Conservation (phyloP, 2,329 filamentous ascomycete genomes). For the Monosporascus sp. region DNA sequence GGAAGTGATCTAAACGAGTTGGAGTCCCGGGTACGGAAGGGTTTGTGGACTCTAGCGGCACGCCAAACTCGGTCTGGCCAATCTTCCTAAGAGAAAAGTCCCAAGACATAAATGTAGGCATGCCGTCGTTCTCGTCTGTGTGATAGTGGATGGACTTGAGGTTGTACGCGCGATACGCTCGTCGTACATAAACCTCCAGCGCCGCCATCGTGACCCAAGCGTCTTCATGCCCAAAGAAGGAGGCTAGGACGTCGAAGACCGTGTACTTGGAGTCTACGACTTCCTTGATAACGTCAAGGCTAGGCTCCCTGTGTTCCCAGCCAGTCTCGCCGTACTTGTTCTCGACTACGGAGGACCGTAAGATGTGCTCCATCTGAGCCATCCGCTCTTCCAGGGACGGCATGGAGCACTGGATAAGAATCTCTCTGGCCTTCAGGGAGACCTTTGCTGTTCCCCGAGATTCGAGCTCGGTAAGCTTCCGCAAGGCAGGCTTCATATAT, state of each 20-base stretch:
- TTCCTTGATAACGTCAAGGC: conserved; percentile 87
- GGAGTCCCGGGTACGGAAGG: conserved; percentile 82
- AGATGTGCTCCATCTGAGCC: conserved; percentile 96
- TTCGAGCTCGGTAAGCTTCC: conserved; percentile 85
- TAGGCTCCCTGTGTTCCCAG: conserved; percentile 92
- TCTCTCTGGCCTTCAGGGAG: conserved; percentile 91
- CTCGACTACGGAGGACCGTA: conserved; percentile 90
- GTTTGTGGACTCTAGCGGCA: conserved; percentile 71
- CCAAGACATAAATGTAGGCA: conserved; percentile 79
- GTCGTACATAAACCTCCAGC: conserved; percentile 91
- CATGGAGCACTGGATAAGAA: conserved; percentile 94
- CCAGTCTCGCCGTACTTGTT: conserved; percentile 97
- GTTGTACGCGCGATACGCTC: conserved; percentile 93
- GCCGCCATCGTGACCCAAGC: conserved; percentile 91
- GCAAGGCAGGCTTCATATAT: conserved; percentile 75
- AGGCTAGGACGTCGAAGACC: conserved; percentile 90
- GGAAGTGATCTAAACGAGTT: conserved; percentile 41
- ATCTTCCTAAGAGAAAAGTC: conserved; percentile 94
- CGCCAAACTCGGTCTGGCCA: conserved; percentile 82
- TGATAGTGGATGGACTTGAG: conserved; percentile 87
- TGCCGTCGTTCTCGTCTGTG: conserved; percentile 59
- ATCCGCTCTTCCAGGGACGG: conserved; percentile 93
- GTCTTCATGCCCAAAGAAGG: conserved; percentile 93
- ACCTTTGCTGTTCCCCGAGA: conserved; percentile 86
- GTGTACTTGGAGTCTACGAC: conserved; percentile 98